Evolutionary conservation across 345 rosid genomes (phyloP).

Genomic region (Nephelium lappaceum): DNA sequence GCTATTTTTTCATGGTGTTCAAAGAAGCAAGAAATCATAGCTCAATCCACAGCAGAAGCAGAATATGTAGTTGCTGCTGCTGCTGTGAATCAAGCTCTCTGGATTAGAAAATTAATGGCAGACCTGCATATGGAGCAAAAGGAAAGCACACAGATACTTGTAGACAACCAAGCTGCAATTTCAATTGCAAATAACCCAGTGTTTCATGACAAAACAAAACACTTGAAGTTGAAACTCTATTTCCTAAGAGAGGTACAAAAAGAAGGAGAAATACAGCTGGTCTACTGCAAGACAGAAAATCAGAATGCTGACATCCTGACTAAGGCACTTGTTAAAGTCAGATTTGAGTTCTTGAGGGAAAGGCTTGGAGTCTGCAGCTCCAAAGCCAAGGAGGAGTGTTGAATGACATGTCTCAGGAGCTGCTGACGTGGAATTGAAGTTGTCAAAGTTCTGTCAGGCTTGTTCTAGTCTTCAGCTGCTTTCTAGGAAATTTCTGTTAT

Average conservation of each 20-base stretch:
- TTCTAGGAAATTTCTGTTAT: not conserved
- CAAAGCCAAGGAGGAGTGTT: constrained; percentile 13
- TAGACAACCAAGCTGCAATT: constrained; percentile 15
- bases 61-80: constrained; percentile 2
- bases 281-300: constrained; percentile 7
- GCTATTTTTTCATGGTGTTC: constrained; percentile 10
- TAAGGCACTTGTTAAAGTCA: constrained; percentile 1
- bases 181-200: constrained; percentile 10
- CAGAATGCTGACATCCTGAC: constrained; percentile 8
- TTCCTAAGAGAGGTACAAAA: constrained; percentile 1
- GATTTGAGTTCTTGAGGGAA: not conserved
- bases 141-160: not conserved
- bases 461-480: not conserved
- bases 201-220: constrained; percentile 19
- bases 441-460: not conserved
- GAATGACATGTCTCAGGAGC: not conserved
- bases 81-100: not conserved
- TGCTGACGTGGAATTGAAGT: not conserved
- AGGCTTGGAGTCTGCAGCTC: constrained; percentile 5
- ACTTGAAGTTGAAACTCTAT: constrained; percentile 4
- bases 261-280: not conserved
- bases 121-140: constrained; percentile 7
- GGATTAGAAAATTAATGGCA: constrained; percentile 14
- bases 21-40: constrained; percentile 12
- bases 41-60: constrained; percentile 8